Percentiles rank a stretch among this genome's conserved stretches.
These are phyloP conservation scores for Tympanopsis confertula DNA, from an alignment of 2,329 filamentous ascomycete genomes.

Conservation along the genomic window DNA sequence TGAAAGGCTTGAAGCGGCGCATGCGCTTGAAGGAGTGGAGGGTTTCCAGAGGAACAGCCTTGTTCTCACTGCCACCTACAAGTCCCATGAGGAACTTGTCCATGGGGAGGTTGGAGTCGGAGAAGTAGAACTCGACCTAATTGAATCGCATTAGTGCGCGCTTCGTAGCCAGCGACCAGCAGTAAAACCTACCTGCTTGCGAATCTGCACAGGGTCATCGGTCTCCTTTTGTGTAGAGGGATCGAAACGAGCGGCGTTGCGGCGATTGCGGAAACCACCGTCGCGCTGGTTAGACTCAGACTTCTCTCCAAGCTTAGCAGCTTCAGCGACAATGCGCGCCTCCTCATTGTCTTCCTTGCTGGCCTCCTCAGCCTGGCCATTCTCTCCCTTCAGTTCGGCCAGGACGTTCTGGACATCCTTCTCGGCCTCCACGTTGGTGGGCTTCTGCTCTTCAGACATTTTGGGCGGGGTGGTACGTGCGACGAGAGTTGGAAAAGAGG, in stretches of 20 bases:
- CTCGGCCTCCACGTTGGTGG: slow-evolving; percentile 6
- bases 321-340: not conserved
- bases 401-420: slow-evolving; percentile 4
- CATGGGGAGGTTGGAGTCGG: slow-evolving; percentile 75
- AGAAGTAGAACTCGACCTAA: slow-evolving; percentile 92
- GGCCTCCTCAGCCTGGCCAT: slow-evolving; percentile 5
- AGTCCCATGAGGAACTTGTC: slow-evolving; percentile 79
- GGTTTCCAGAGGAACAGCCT: slow-evolving; percentile 65
- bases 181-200: slow-evolving; percentile 55
- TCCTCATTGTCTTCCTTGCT: slow-evolving; percentile 8
- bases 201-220: slow-evolving; percentile 69
- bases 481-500: too few relatives aligned
- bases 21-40: slow-evolving; percentile 90
- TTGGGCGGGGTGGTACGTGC: too few relatives aligned
- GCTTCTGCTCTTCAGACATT: not conserved
- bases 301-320: slow-evolving; percentile 2
- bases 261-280: slow-evolving; percentile 22
- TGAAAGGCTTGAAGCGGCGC: slow-evolving; percentile 84
- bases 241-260: slow-evolving; percentile 60
- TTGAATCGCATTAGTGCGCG: slow-evolving; percentile 1
- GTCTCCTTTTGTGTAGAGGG: slow-evolving; percentile 56
- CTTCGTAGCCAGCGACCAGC: not conserved
- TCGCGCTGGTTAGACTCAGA: slow-evolving; percentile 21
- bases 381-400: slow-evolving; percentile 4
- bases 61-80: slow-evolving; percentile 70